Evolutionary conservation across 2,329 filamentous ascomycete species (phyloP).

Genomic region (Coleophoma crateriformis): DNA sequence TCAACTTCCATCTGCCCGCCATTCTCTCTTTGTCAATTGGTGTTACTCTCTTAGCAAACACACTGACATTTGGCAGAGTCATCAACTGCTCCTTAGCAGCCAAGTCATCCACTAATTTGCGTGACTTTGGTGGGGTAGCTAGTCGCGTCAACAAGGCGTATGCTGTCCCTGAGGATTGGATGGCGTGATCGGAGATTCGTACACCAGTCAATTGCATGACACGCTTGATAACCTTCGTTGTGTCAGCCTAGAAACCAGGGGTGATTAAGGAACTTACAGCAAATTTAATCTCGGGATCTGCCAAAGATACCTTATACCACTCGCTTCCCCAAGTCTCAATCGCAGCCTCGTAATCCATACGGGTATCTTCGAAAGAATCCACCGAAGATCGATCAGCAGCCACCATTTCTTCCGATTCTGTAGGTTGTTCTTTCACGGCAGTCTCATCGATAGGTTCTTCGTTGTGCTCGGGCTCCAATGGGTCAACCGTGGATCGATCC

Average conservation of each 20-base stretch:
- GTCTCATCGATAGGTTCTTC: slow-evolving; percentile 13
- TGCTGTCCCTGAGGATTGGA: slow-evolving; percentile 50
- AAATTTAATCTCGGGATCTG: slow-evolving; percentile 61
- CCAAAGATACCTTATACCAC: slow-evolving; percentile 54
- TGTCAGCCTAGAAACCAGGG: neutral
- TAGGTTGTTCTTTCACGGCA: slow-evolving; percentile 12
- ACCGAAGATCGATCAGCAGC: slow-evolving; percentile 18
- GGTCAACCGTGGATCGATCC: slow-evolving; percentile 16
- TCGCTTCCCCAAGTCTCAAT: slow-evolving; percentile 42
- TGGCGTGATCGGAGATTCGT: slow-evolving; percentile 64
- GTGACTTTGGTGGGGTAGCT: slow-evolving; percentile 46
- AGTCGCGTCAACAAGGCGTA: slow-evolving; percentile 49
- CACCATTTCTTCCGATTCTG: slow-evolving; percentile 20
- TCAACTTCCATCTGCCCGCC: slow-evolving; percentile 74
- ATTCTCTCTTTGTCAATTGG: slow-evolving; percentile 66
- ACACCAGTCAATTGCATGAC: slow-evolving; percentile 76
- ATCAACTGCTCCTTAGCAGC: slow-evolving; percentile 37
- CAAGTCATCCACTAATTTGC: slow-evolving; percentile 60
- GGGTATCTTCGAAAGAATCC: neutral
- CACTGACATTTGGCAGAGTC: slow-evolving; percentile 62
- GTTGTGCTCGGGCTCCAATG: slow-evolving; percentile 4
- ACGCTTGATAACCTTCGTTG: slow-evolving; percentile 68
- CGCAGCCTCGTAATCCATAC: slow-evolving; percentile 15
- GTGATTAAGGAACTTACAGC: slow-evolving; percentile 48
- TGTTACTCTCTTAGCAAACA: slow-evolving; percentile 60